phyloP scores from a whole-genome alignment of 1,284 basidiomycete genomes.

The Irpex rosettiformis region DNA sequence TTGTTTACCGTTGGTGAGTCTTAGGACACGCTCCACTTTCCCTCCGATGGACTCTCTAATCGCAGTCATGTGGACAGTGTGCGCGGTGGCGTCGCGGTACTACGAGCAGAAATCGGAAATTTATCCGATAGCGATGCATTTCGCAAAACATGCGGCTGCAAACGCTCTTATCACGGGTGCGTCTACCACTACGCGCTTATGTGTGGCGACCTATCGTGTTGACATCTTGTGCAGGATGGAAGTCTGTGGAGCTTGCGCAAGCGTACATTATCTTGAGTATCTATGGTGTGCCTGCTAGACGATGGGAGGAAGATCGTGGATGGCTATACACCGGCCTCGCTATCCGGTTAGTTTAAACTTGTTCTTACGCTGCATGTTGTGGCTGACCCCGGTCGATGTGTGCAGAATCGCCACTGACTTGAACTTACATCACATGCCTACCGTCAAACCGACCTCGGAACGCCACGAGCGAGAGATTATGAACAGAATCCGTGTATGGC shows the following conservation, averaged over 20 bases:
- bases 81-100: constrained; percentile 74
- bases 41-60: constrained; percentile 1
- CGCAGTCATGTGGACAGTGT: constrained; percentile 43
- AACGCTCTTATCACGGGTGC: constrained; percentile 58
- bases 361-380: not conserved
- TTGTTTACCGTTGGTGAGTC: constrained; percentile 77
- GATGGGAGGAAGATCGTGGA: constrained; percentile 81
- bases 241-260: constrained; percentile 57
- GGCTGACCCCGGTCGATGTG: not conserved
- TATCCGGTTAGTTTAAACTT: constrained; percentile 46
- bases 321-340: constrained; percentile 82
- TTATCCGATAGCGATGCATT: constrained; percentile 84
- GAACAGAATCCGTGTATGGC: constrained; percentile 80
- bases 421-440: constrained; percentile 71
- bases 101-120: constrained; percentile 74
- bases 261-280: constrained; percentile 75
- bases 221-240: constrained; percentile 55
- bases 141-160: constrained; percentile 77
- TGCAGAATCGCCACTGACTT: constrained; percentile 76
- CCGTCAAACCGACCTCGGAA: constrained; percentile 56
- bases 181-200: not conserved
- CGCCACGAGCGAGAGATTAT: constrained; percentile 76
- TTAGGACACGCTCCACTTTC: not conserved
- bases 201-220: not conserved
- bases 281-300: constrained; percentile 71